Percentiles rank a stretch among this genome's conserved stretches.
phyloP scores from a whole-genome alignment of 1,139 yeast genomes.

The Pichia sp. region DNA sequence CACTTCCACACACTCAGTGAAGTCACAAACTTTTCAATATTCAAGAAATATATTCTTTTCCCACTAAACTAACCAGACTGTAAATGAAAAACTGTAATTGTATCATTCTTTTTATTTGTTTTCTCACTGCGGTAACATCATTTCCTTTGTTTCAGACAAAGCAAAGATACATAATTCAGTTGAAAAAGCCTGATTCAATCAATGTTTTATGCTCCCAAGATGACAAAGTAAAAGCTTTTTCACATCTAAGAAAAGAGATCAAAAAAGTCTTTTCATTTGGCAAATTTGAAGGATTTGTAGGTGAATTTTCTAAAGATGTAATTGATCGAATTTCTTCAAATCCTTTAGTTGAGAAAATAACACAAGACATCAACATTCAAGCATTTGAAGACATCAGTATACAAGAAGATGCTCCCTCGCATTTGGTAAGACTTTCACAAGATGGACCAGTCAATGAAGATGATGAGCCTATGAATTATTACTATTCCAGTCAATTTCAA shows the following conservation, averaged over 20 bases:
- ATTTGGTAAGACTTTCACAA: slow-evolving; percentile 27
- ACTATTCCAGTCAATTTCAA: slow-evolving; percentile 36
- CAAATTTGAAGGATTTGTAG: slow-evolving; percentile 55
- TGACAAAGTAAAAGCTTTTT: slow-evolving; percentile 21
- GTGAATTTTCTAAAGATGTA: slow-evolving; percentile 44
- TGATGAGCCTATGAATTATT: slow-evolving; percentile 29
- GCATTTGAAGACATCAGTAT: slow-evolving; percentile 34
- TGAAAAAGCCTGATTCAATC: slow-evolving; percentile 32
- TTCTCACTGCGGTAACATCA: slow-evolving; percentile 2
- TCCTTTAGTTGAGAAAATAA: slow-evolving; percentile 49
- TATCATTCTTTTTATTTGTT: not conserved
- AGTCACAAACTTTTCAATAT: no score
- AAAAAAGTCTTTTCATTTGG: slow-evolving; percentile 49
- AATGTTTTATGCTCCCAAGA: slow-evolving; percentile 27
- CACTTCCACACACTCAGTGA: no score
- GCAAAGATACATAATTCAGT: slow-evolving; percentile 31
- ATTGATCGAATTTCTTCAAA: slow-evolving; percentile 40
- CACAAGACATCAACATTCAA: slow-evolving; percentile 48
- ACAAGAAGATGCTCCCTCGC: slow-evolving; percentile 28
- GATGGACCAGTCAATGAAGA: slow-evolving; percentile 20
- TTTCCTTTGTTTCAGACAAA: slow-evolving; percentile 11
- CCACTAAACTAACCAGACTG: no score
- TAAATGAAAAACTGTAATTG: not conserved
- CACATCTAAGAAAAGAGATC: slow-evolving; percentile 39
- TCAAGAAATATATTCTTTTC: no score